phyloP scores from a whole-genome alignment of 331 rosid genomes.

The Acacia pycnantha region DNA sequence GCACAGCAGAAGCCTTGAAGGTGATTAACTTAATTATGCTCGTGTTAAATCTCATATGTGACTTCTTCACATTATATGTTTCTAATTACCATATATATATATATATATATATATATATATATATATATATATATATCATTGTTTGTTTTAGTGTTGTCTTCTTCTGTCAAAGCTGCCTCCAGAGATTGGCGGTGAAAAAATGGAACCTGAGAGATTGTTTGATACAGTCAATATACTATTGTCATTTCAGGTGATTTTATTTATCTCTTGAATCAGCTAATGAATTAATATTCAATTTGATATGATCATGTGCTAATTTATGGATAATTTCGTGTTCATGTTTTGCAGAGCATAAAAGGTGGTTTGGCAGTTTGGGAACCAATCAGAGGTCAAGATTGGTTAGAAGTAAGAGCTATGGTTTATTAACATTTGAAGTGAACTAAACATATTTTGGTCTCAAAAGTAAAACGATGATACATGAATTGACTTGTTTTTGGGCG shows the following conservation, averaged over 20 bases:
- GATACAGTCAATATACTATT: not conserved
- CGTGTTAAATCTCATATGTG: not conserved
- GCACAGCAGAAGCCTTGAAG: slow-evolving; percentile 1
- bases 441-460: not conserved
- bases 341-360: not conserved
- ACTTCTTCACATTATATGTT: not conserved
- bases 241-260: not conserved
- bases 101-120: too few relatives aligned
- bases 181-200: not conserved
- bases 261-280: not conserved
- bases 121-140: not conserved
- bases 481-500: not conserved
- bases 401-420: not conserved
- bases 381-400: not conserved
- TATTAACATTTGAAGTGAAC: not conserved
- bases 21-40: not conserved
- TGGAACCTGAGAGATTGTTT: not conserved
- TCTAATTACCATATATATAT: not conserved
- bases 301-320: not conserved
- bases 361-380: slow-evolving; percentile 2
- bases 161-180: not conserved
- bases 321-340: not conserved
- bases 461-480: not conserved
- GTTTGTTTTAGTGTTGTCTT: slow-evolving; percentile 4
- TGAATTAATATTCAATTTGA: not conserved